These are phyloP conservation scores for Tetrapyrgos nigripes DNA, from an alignment of 1,284 basidiomycete species.

Conservation along the genomic window DNA sequence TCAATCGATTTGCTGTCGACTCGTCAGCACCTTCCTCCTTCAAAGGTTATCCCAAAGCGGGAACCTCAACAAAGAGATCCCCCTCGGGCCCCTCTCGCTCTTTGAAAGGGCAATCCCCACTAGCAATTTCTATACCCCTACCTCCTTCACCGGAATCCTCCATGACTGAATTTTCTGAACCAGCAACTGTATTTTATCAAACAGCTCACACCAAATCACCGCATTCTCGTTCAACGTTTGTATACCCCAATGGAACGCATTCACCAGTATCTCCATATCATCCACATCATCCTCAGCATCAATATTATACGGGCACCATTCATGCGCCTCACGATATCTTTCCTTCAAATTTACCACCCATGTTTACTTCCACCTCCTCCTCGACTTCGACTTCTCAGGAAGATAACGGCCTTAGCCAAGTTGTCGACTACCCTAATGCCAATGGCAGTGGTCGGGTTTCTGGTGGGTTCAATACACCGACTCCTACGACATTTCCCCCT, in stretches of 20 bases:
- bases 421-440: slow-evolving; percentile 22
- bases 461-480: slow-evolving; percentile 47
- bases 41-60: slow-evolving; percentile 41
- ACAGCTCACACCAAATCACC: slow-evolving; percentile 28
- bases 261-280: slow-evolving; percentile 41
- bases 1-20: slow-evolving; percentile 12
- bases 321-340: slow-evolving; percentile 43
- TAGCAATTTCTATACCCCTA: slow-evolving; percentile 44
- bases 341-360: slow-evolving; percentile 41
- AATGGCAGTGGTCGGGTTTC: slow-evolving; percentile 29
- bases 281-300: slow-evolving; percentile 27
- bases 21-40: slow-evolving; percentile 19
- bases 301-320: slow-evolving; percentile 32
- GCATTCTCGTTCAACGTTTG: slow-evolving; percentile 19
- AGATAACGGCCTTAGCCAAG: slow-evolving; percentile 34
- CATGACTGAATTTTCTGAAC: slow-evolving; percentile 43
- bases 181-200: slow-evolving; percentile 67
- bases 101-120: slow-evolving; percentile 40
- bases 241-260: slow-evolving; percentile 47
- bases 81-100: slow-evolving; percentile 47
- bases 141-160: slow-evolving; percentile 50
- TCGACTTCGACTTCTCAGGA: neutral
- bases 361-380: slow-evolving; percentile 17
- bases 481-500: slow-evolving; percentile 36
- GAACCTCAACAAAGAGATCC: slow-evolving; percentile 28